phyloP scores from a whole-genome alignment of 805 yeast genomes.

The Candida silvicultrix region DNA sequence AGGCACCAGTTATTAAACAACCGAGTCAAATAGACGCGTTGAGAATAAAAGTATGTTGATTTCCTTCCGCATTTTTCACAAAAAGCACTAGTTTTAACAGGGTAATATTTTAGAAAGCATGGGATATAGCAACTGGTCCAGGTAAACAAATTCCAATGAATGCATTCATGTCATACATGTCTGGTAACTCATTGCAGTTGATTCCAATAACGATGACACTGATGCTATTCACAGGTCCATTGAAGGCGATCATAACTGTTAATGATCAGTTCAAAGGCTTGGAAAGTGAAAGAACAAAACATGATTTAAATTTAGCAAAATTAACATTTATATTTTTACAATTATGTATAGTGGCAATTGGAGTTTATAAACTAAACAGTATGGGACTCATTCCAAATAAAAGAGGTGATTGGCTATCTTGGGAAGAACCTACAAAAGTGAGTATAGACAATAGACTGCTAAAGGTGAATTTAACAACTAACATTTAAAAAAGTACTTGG shows the following conservation, averaged over 20 bases:
- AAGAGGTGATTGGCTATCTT: slow-evolving; percentile 85
- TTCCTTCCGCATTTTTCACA: neutral
- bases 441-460: too few relatives aligned
- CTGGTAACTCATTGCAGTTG: slow-evolving; percentile 84
- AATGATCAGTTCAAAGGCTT: slow-evolving; percentile 47
- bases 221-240: slow-evolving; percentile 73
- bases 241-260: slow-evolving; percentile 61
- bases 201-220: slow-evolving; percentile 88
- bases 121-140: slow-evolving; percentile 82
- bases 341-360: slow-evolving; percentile 58
- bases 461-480: slow-evolving; percentile 11
- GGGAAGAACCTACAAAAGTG: slow-evolving; percentile 48
- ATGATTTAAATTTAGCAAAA: slow-evolving; percentile 23
- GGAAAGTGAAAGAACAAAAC: slow-evolving; percentile 29
- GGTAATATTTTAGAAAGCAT: slow-evolving; percentile 79
- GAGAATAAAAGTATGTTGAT: slow-evolving; percentile 1
- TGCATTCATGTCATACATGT: slow-evolving; percentile 82
- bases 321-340: slow-evolving; percentile 37
- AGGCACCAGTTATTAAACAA: neutral
- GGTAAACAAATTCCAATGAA: slow-evolving; percentile 89
- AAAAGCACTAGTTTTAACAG: too few relatives aligned
- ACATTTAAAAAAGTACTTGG: slow-evolving; percentile 7
- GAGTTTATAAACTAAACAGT: slow-evolving; percentile 74
- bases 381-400: slow-evolving; percentile 92
- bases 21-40: slow-evolving; percentile 8